Evolutionary conservation across 208 protist genomes (phyloP), one percentile per base, ranked within the genome.

Genomic region (Trypanosomatidae sp.): DNA sequence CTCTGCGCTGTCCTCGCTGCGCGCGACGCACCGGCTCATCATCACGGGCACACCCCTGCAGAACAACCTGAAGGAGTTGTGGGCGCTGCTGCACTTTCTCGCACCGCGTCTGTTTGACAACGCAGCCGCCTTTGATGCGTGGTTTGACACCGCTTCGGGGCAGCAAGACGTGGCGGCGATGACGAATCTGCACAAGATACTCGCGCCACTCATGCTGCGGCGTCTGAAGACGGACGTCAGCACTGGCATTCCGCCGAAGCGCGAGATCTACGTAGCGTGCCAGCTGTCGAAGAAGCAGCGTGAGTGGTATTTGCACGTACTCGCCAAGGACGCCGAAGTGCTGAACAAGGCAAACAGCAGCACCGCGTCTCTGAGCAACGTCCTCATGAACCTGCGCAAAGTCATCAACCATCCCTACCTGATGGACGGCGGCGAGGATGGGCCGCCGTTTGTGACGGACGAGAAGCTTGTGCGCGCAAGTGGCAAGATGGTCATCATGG

Each of bases 31-130:
- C 26, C 71, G 95, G 18, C 77, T 99, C 20, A 86, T 99, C 44
- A 86, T 99, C 28, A 98, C 97, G 2, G 97, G 97, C 24, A 98
- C 96, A 19, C 96, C 91, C 24, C 64, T 99, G 6, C 97, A 99
- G 58, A 99, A 98, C 73, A 97, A 97, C 52, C 65, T 99, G 2
- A 74, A 81, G 49, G 96, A 99, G 62, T 66, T 99, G 20, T 97
- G 95, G 93, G 68, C 84, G 6, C 71, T 98, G 48, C 54, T 98
- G 1, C 94, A 97, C 60, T 98, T 97, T 54, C 55, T 98, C 7
- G 57, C 87, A 2, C 94, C 94, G 27, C 69, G 57, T 11, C 64
- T 98, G 18, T 97, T 97, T 66, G 63, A 71, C 45, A 65, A 91
- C 48, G 52, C 71, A 0, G 67, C 81, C 20, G 74, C 57, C 2